Evolutionary conservation across 805 yeast genomes (phyloP).

Genomic region (Metschnikowia shivogae): DNA sequence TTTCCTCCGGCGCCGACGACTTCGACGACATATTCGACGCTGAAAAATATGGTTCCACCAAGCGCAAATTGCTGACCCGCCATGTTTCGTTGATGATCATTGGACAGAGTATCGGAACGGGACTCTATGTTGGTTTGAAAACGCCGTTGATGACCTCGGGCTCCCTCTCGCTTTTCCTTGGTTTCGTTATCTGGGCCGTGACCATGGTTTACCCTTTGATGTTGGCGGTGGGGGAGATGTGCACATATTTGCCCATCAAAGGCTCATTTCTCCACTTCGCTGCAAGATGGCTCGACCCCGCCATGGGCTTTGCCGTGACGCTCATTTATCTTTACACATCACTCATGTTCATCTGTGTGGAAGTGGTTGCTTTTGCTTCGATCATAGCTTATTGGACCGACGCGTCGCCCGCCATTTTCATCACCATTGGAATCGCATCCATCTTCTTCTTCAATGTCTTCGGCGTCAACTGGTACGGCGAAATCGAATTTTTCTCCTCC

Average conservation of each 20-base stretch:
- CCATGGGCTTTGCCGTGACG: constrained; percentile 33
- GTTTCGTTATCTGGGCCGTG: constrained; percentile 28
- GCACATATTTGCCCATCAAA: constrained; percentile 32
- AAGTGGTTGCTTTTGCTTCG: constrained; percentile 30
- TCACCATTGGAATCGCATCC: constrained; percentile 26
- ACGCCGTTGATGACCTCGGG: constrained; percentile 31
- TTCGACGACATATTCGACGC: constrained; percentile 27
- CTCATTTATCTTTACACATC: constrained; percentile 32
- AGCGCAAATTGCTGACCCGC: constrained; percentile 26
- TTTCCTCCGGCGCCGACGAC: constrained; percentile 15
- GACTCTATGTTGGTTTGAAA: constrained; percentile 31
- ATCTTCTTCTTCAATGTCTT: constrained; percentile 28
- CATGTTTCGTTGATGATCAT: constrained; percentile 35
- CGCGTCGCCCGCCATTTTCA: constrained; percentile 30
- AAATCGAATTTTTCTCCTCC: constrained; percentile 21
- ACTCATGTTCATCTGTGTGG: constrained; percentile 32
- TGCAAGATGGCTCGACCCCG: constrained; percentile 36
- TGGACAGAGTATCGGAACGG: constrained; percentile 35
- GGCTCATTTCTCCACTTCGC: constrained; percentile 33
- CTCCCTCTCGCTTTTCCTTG: constrained; percentile 32
- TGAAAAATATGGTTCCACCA: constrained; percentile 27
- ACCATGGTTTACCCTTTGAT: constrained; percentile 33
- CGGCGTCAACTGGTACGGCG: constrained; percentile 22
- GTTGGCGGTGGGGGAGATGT: constrained; percentile 38
- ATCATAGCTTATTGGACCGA: constrained; percentile 30